A percentile compares a stretch with the other conserved stretches of the same genome.
phyloP scores from a whole-genome alignment of 2,329 filamentous ascomycete genomes.

The Fusarium tricinctum region DNA sequence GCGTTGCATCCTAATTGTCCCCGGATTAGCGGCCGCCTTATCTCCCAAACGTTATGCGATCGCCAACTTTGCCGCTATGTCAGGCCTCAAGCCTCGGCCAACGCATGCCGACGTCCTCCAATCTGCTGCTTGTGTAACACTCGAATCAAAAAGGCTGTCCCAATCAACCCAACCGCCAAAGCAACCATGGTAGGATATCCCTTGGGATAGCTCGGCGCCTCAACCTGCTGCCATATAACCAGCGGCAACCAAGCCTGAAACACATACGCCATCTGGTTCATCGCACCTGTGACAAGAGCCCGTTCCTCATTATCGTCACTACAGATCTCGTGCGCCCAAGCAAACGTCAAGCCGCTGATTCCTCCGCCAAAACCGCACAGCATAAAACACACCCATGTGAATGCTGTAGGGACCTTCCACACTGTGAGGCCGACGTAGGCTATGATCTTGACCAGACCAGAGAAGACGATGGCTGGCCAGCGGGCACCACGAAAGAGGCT shows the following conservation, averaged over 20 bases:
- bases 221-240: conserved; percentile 75
- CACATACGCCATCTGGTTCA: conserved; percentile 80
- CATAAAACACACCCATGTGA: conserved; percentile 75
- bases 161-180: conserved; percentile 64
- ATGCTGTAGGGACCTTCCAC: conserved; percentile 63
- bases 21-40: not conserved
- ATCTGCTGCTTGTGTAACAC: conserved; percentile 34
- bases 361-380: conserved; percentile 66
- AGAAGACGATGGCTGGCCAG: conserved; percentile 75
- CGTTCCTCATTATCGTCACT: conserved; percentile 72
- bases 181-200: conserved; percentile 70
- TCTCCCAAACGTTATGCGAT: not conserved
- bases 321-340: conserved; percentile 67
- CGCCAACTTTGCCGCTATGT: not conserved
- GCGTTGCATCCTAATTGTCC: no score
- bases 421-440: conserved; percentile 57
- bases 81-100: not conserved
- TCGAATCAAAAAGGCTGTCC: conserved; percentile 63
- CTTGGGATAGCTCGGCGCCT: conserved; percentile 72
- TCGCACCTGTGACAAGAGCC: conserved; percentile 74
- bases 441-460: conserved; percentile 60
- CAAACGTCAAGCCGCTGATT: conserved; percentile 62
- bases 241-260: conserved; percentile 79
- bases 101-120: not conserved
- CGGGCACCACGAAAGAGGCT: conserved; percentile 69